phyloP scores from a whole-genome alignment of 2,329 filamentous ascomycete genomes.

The Helotiales sp. region DNA sequence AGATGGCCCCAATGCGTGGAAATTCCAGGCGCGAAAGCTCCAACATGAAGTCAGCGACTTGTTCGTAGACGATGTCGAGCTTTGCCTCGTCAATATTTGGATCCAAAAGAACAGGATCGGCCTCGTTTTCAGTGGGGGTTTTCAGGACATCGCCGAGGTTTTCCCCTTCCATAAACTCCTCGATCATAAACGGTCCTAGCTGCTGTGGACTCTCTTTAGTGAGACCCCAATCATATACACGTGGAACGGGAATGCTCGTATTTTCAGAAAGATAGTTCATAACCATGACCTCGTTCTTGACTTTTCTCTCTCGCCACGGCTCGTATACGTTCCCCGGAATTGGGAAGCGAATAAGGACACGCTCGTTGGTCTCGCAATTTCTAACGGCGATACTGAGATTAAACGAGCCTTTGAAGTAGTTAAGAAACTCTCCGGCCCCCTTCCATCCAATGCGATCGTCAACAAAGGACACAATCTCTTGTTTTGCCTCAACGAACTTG shows the following conservation, averaged over 20 bases:
- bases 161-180: not conserved
- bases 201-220: too few relatives aligned
- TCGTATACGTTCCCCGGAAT: not conserved
- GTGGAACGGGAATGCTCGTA: not conserved
- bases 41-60: constrained; percentile 21
- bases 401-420: not conserved
- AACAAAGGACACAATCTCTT: not conserved
- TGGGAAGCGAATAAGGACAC: not conserved
- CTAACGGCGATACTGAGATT: not conserved
- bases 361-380: not conserved
- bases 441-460: not conserved
- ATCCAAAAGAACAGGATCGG: constrained; percentile 13
- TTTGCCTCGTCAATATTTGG: constrained; percentile 20
- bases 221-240: not conserved
- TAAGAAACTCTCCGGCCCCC: not conserved
- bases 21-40: constrained; percentile 25
- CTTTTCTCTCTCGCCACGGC: not conserved
- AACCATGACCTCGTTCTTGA: not conserved
- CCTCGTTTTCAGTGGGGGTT: constrained; percentile 11
- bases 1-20: constrained; percentile 21
- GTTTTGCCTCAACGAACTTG: not conserved
- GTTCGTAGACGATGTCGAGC: constrained; percentile 17
- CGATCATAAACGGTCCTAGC: too few relatives aligned
- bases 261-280: not conserved
- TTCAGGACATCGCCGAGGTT: constrained; percentile 12